A percentile compares a stretch with the other conserved stretches of the same genome.
phyloP scores from a whole-genome alignment of 108 stramenopile genomes.

The Fistulifera solaris region DNA sequence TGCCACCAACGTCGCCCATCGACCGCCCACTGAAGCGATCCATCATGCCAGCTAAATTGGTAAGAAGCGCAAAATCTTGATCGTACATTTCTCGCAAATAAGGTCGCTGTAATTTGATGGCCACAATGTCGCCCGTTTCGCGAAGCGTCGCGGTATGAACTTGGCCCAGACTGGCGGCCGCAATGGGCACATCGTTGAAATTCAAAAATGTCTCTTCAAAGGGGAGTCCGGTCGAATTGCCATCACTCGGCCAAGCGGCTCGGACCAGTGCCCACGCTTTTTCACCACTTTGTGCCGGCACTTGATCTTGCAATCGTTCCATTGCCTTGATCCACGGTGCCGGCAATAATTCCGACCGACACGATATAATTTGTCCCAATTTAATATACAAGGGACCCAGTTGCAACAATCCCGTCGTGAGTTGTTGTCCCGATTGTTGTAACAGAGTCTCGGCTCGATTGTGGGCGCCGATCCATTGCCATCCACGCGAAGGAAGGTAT shows the following conservation, averaged over 20 bases:
- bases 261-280: slow-evolving; percentile 78
- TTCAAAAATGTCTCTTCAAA: slow-evolving; percentile 64
- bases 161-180: slow-evolving; percentile 86
- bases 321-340: slow-evolving; percentile 80
- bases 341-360: slow-evolving; percentile 77
- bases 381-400: slow-evolving; percentile 87
- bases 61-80: slow-evolving; percentile 81
- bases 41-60: slow-evolving; percentile 55
- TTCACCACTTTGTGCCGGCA: slow-evolving; percentile 71
- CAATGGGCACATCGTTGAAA: slow-evolving; percentile 77
- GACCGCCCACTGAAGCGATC: slow-evolving; percentile 42
- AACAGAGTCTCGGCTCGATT: not conserved
- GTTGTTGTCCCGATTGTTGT: slow-evolving; percentile 27
- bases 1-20: slow-evolving; percentile 46
- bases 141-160: slow-evolving; percentile 82
- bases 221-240: not conserved
- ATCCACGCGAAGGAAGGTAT: too few species aligned
- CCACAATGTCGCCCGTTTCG: slow-evolving; percentile 49
- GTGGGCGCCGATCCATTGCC: not conserved
- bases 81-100: slow-evolving; percentile 78
- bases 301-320: slow-evolving; percentile 85
- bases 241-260: slow-evolving; percentile 45
- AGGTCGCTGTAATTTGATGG: slow-evolving; percentile 88
- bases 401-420: slow-evolving; percentile 62
- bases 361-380: slow-evolving; percentile 89